These are phyloP conservation scores for Trichoderma sp. DNA, from an alignment of 2,329 filamentous ascomycete species.

Conservation along the genomic window DNA sequence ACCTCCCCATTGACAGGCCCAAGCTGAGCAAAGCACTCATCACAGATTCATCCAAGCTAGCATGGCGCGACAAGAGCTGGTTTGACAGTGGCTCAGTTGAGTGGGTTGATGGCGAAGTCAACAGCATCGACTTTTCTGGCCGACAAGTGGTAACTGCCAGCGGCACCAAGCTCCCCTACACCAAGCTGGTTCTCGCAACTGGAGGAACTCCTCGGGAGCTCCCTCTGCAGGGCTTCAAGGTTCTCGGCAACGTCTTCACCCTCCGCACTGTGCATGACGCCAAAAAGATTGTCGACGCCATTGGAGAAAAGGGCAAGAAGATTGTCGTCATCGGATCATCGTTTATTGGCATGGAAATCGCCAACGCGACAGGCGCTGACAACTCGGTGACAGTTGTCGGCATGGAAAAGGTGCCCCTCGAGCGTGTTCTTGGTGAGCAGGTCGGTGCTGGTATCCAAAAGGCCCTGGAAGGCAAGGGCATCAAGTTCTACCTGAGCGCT, in stretches of 20 bases:
- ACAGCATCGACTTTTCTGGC: conserved; percentile 70
- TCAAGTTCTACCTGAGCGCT: conserved; percentile 84
- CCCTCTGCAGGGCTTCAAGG: conserved; percentile 82
- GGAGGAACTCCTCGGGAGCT: conserved; percentile 77
- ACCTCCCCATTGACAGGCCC: conserved; percentile 86
- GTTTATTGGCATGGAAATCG: conserved; percentile 98
- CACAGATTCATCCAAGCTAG: conserved; percentile 75
- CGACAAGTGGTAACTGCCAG: conserved; percentile 75
- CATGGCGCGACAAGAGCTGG: conserved; percentile 75
- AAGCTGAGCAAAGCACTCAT: conserved; percentile 95
- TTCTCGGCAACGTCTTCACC: conserved; percentile 82
- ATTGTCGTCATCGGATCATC: conserved; percentile 89
- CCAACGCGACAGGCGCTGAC: conserved; percentile 74
- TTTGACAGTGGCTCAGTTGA: conserved; percentile 65
- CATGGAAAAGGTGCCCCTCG: conserved; percentile 82
- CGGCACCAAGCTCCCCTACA: conserved; percentile 73
- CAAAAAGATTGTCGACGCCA: conserved; percentile 74
- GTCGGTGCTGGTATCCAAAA: conserved; percentile 81
- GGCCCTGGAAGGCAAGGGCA: conserved; percentile 78
- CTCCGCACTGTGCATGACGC: conserved; percentile 77
- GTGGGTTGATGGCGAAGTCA: conserved; percentile 66
- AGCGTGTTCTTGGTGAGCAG: conserved; percentile 79
- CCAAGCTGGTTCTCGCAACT: conserved; percentile 86
- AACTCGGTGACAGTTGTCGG: conserved; percentile 87
- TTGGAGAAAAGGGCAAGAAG: conserved; percentile 84